A percentile compares a stretch with the other conserved stretches of the same genome.
These are phyloP conservation scores for Sphaceloma murrayae DNA, from an alignment of 2,329 filamentous ascomycete genomes.

Conservation along the genomic window DNA sequence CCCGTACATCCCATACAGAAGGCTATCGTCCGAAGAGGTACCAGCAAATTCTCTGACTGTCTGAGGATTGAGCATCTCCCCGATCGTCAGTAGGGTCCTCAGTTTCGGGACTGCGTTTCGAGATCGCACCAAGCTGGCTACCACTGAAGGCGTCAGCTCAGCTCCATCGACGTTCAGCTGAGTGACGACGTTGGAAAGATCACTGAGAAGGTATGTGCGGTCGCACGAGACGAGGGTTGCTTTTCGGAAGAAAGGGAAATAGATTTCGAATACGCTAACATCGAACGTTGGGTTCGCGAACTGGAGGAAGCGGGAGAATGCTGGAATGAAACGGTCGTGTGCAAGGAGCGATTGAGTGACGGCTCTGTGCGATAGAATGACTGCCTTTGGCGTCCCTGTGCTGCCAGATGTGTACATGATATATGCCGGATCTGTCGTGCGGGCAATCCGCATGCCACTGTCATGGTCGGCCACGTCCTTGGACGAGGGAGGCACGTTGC, in stretches of 20 bases:
- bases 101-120: conserved; percentile 58
- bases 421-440: conserved; percentile 56
- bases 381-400: conserved; percentile 81
- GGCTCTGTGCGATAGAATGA: conserved; percentile 68
- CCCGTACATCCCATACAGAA: conserved; percentile 89
- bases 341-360: conserved; percentile 74
- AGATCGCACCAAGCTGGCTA: conserved; percentile 62
- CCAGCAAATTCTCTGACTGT: conserved; percentile 74
- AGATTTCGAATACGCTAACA: conserved; percentile 90
- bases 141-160: conserved; percentile 83
- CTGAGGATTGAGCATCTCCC: conserved; percentile 76
- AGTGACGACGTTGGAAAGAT: conserved; percentile 60
- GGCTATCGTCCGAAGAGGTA: conserved; percentile 42
- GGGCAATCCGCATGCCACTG: neutral
- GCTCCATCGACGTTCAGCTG: conserved; percentile 65
- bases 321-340: conserved; percentile 67
- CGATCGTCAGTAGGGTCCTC: conserved; percentile 70
- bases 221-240: conserved; percentile 63
- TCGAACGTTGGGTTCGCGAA: conserved; percentile 91
- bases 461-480: neutral
- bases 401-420: conserved; percentile 91
- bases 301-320: conserved; percentile 72
- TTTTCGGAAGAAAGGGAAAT: conserved; percentile 71
- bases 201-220: conserved; percentile 60
- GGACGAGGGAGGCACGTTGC: neutral